Evolutionary conservation across 345 rosid genomes (phyloP).

Genomic region (Lenwebbia sp.): DNA sequence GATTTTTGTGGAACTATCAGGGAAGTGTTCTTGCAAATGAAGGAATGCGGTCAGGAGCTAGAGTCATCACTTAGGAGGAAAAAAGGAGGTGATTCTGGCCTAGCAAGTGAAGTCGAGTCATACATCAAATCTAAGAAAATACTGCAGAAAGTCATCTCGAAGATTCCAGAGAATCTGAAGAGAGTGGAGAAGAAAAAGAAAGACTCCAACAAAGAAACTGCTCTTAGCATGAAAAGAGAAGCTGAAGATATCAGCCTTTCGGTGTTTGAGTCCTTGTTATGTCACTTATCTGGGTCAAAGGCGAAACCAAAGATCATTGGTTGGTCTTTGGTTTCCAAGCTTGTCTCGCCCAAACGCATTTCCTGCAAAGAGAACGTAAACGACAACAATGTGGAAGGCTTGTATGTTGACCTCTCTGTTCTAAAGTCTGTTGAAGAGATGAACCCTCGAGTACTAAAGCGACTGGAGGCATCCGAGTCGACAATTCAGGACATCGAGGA

Average conservation of each 20-base stretch:
- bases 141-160: background rate
- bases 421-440: background rate
- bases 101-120: background rate
- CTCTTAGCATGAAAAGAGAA: background rate
- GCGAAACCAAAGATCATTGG: background rate
- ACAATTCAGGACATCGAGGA: conserved; percentile 1
- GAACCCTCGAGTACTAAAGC: background rate
- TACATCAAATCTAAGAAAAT: background rate
- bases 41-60: conserved; percentile 1
- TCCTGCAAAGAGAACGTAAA: background rate
- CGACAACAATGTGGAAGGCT: background rate
- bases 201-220: background rate
- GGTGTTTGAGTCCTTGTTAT: background rate
- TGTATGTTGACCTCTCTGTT: background rate
- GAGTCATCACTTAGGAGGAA: conserved; percentile 4
- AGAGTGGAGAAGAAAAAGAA: background rate
- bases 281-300: background rate
- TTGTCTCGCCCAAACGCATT: background rate
- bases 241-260: background rate
- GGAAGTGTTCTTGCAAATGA: conserved; percentile 2
- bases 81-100: background rate
- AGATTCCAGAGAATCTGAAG: background rate
- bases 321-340: conserved; percentile 6
- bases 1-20: conserved; percentile 10
- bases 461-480: background rate